phyloP scores from a whole-genome alignment of 2,329 filamentous ascomycete genomes.

The Trichoderma aggressivum region DNA sequence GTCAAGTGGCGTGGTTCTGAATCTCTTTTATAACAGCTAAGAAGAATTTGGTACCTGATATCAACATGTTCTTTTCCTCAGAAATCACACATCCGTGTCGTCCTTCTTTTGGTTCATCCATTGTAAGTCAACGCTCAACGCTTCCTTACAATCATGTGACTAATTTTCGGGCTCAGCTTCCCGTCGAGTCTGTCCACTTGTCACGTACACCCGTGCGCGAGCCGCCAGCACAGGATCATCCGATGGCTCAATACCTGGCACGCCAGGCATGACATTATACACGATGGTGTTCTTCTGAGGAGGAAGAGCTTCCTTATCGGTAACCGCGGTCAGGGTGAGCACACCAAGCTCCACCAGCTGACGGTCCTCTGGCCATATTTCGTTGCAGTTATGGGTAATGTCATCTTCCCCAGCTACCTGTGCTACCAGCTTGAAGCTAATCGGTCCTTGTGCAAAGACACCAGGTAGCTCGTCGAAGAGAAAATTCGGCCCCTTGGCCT shows the following conservation, averaged over 20 bases:
- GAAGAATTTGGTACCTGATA: background rate
- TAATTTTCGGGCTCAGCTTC: background rate
- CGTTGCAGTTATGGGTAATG: background rate
- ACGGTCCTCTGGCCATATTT: constrained; percentile 11
- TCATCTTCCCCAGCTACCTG: constrained; percentile 8
- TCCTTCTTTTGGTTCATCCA: background rate
- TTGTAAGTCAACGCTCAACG: background rate
- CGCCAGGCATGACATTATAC: background rate
- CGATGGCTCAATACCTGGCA: constrained; percentile 5
- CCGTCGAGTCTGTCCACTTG: constrained; percentile 11
- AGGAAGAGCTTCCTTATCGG: background rate
- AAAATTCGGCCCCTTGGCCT: background rate
- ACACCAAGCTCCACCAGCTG: constrained; percentile 8
- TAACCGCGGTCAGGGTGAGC: background rate
- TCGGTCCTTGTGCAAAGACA: background rate
- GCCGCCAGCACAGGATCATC: constrained; percentile 6
- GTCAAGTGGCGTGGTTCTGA: background rate
- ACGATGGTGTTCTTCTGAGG: background rate
- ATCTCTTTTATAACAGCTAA: background rate
- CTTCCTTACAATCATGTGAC: background rate
- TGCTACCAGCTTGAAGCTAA: constrained; percentile 8
- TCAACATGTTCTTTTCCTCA: background rate
- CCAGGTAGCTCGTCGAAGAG: constrained; percentile 10
- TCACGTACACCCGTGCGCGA: background rate
- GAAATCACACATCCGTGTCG: background rate